Conservation (phyloP, 1,284 basidiomycete genomes). For the Trichosporon coremiiforme region DNA sequence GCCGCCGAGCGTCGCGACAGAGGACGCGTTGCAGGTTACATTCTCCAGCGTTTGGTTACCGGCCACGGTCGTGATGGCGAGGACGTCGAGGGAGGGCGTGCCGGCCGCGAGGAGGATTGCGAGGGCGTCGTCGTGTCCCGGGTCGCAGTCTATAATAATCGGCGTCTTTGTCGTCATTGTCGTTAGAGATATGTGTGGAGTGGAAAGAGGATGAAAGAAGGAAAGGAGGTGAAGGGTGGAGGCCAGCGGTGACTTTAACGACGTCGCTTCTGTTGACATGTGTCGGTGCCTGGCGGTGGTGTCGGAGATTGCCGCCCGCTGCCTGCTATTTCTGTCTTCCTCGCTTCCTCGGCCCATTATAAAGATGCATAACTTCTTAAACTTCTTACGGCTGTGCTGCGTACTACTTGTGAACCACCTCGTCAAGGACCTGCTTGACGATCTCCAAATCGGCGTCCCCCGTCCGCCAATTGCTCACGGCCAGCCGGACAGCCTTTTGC, state of each 20-base stretch:
- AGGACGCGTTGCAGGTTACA: conserved; percentile 30
- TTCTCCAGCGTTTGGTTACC: conserved; percentile 33
- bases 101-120: conserved; percentile 33
- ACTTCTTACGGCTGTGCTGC: background rate
- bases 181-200: too few species aligned
- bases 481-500: conserved; percentile 57
- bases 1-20: conserved; percentile 29
- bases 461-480: conserved; percentile 60
- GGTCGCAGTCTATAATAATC: conserved; percentile 36
- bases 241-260: background rate
- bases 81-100: conserved; percentile 31
- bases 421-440: conserved; percentile 37
- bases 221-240: background rate
- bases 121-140: conserved; percentile 37
- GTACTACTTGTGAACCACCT: conserved; percentile 18
- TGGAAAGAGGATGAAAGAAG: background rate
- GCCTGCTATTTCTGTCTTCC: background rate
- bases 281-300: background rate
- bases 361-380: background rate
- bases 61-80: conserved; percentile 34
- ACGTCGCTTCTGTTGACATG: background rate
- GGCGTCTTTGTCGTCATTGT: background rate
- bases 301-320: background rate
- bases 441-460: conserved; percentile 43
- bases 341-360: background rate